Evolutionary conservation across 441 rosid genomes (phyloP).

Genomic region (Rhodomyrtus psidioides): DNA sequence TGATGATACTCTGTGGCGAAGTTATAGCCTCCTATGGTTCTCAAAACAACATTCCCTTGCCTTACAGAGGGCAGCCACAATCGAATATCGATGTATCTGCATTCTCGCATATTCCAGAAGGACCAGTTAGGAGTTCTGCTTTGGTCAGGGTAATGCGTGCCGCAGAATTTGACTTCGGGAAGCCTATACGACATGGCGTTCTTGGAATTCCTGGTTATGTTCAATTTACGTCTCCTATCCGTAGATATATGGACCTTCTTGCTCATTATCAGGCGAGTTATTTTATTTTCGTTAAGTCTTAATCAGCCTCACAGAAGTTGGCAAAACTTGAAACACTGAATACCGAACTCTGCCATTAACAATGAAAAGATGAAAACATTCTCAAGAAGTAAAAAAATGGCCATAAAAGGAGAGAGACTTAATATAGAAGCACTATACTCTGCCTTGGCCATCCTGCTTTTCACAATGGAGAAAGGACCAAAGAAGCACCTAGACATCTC

Average conservation of each 20-base stretch:
- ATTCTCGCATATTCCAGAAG: slow-evolving; percentile 91
- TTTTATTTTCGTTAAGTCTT: not conserved
- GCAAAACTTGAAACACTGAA: not conserved
- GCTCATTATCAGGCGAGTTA: slow-evolving; percentile 86
- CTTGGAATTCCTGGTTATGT: slow-evolving; percentile 95
- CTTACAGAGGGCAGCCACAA: slow-evolving; percentile 97
- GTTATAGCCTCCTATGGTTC: slow-evolving; percentile 78
- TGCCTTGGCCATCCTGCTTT: not conserved
- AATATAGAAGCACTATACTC: not conserved
- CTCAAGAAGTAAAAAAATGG: not conserved
- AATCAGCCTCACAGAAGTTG: not conserved
- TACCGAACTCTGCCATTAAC: not conserved
- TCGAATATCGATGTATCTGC: slow-evolving; percentile 71
- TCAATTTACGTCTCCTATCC: slow-evolving; percentile 97
- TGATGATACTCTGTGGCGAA: slow-evolving; percentile 99
- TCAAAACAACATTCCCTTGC: slow-evolving; percentile 63
- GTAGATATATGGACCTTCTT: slow-evolving; percentile 93
- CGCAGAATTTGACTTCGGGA: slow-evolving; percentile 81
- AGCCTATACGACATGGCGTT: slow-evolving; percentile 82
- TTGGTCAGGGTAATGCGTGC: slow-evolving; percentile 77
- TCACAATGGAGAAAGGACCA: not conserved
- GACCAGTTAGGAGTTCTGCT: slow-evolving; percentile 80
- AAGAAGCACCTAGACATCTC: not conserved
- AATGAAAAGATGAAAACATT: not conserved
- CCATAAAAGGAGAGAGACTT: not conserved